Evolutionary conservation across 805 yeast species (phyloP), one percentile per base, ranked within the genome.

Genomic region (Starmerella tilneyi): DNA sequence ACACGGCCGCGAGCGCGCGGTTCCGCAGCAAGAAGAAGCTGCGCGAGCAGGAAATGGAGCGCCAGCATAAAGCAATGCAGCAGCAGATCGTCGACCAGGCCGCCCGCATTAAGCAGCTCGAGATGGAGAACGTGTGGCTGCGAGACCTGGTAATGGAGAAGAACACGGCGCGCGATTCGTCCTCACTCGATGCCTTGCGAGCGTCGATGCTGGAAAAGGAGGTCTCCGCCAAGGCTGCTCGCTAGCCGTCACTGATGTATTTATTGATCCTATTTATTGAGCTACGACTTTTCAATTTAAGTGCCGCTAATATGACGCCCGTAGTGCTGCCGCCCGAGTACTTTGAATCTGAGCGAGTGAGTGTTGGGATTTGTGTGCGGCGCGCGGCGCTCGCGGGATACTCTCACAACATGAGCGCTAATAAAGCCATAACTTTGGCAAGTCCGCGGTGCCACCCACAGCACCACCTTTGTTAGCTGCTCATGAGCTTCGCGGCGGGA

Each of bases 1-100:
- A 86, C 65, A 86, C 96, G 0, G 95, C 92, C 1, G 97, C 98
- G 1, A 78, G 89, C 17, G 96, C 96, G 4, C 71, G 97, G 49
- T 89, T 89, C 70, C 73, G 98, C 52, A 75, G 85, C 60, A 85
- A 84, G 73, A 86, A 84, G 76, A 88, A 89, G 72, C 59, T 81
- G 65, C 82, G 84, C 62, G 96, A 89, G 65, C 92, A 83, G 65
- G 89, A 88, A 60, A 74, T 89, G 78, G 95, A 88, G 64, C 70
- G 78, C 48, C 76, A 73, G 47, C 73, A 88, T 16, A 74, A 75
- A 55, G 88, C 81, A 48, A 69, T 89, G 55, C 78, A 76, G 55
- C 88, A 82, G 26, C 64, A 75, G 49, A 78, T 88, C 13, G 65
- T 69, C 39, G 67, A 68, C 19, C 70, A 86, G 50, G 94, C 86